Evolutionary conservation across 2,329 filamentous ascomycete genomes (phyloP).

Genomic region (Xylariomycetidae sp.): DNA sequence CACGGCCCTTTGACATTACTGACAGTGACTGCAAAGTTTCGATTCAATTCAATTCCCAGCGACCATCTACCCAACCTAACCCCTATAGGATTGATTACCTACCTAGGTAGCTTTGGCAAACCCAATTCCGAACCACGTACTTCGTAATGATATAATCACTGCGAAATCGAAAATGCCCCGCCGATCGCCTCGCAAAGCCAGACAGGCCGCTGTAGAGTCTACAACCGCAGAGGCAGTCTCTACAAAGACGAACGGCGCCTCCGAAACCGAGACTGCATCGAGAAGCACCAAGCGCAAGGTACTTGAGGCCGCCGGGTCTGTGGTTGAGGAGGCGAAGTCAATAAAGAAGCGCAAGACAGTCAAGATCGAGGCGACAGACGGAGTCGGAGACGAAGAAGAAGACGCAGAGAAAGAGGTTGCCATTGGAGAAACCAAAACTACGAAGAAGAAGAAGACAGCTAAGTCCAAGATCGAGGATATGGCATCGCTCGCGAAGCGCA

Average conservation of each 20-base stretch:
- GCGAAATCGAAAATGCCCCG: constrained; percentile 9
- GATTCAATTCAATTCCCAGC: too few relatives aligned
- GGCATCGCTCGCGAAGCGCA: constrained; percentile 66
- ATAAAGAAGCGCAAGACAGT: constrained; percentile 21
- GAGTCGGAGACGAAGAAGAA: constrained; percentile 12
- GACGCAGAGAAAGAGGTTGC: constrained; percentile 7
- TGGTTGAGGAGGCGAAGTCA: constrained; percentile 13
- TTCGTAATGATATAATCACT: too few relatives aligned
- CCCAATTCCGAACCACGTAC: too few relatives aligned
- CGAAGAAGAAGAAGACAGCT: constrained; percentile 33
- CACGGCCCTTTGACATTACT: too few relatives aligned
- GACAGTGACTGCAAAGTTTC: too few relatives aligned
- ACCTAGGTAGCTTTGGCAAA: too few relatives aligned
- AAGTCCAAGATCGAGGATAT: constrained; percentile 35
- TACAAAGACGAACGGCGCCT: constrained; percentile 16
- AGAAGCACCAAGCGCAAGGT: constrained; percentile 16
- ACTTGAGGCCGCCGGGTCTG: constrained; percentile 11
- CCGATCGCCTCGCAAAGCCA: constrained; percentile 7
- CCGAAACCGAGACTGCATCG: constrained; percentile 11
- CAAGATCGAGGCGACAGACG: constrained; percentile 22
- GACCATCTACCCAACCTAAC: too few relatives aligned
- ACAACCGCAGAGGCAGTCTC: constrained; percentile 10
- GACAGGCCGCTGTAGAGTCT: constrained; percentile 1
- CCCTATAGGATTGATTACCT: too few relatives aligned
- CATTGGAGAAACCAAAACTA: constrained; percentile 10